Evolutionary conservation across 176 grass and related monocot genomes (phyloP).

Genomic region (Cenchrus americanus): DNA sequence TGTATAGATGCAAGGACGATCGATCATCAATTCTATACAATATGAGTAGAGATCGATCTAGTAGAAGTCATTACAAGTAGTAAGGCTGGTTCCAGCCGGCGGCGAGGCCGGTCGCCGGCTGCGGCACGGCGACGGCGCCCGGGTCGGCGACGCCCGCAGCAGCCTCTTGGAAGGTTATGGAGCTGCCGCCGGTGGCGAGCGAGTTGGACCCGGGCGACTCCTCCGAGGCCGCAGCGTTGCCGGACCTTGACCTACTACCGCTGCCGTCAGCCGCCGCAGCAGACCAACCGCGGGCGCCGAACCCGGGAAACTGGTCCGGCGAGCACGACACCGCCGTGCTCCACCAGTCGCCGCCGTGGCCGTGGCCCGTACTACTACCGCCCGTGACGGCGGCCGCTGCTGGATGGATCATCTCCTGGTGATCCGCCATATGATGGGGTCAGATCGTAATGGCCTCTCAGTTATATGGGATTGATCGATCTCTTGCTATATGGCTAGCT

Average conservation of each 20-base stretch:
- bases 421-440: slow-evolving; percentile 35
- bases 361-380: neutral
- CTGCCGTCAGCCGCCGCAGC: neutral
- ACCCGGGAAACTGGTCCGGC: slow-evolving; percentile 29
- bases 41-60: neutral
- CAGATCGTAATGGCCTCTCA: neutral
- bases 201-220: slow-evolving; percentile 46
- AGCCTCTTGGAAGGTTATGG: slow-evolving; percentile 59
- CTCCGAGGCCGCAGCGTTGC: neutral
- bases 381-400: neutral
- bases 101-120: neutral
- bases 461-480: neutral
- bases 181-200: slow-evolving; percentile 45
- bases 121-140: neutral
- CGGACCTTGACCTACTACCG: slow-evolving; percentile 35
- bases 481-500: neutral
- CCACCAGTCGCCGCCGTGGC: slow-evolving; percentile 45
- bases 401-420: slow-evolving; percentile 47
- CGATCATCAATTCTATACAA: neutral
- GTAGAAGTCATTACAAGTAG: slow-evolving; percentile 54
- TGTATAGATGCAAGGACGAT: neutral
- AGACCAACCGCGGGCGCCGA: slow-evolving; percentile 29
- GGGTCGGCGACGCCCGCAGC: slow-evolving; percentile 24
- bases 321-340: slow-evolving; percentile 38
- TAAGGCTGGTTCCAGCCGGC: slow-evolving; percentile 64